These are phyloP conservation scores for Lachancea thermotolerans DNA, from an alignment of 805 yeast species.

Conservation along the genomic window DNA sequence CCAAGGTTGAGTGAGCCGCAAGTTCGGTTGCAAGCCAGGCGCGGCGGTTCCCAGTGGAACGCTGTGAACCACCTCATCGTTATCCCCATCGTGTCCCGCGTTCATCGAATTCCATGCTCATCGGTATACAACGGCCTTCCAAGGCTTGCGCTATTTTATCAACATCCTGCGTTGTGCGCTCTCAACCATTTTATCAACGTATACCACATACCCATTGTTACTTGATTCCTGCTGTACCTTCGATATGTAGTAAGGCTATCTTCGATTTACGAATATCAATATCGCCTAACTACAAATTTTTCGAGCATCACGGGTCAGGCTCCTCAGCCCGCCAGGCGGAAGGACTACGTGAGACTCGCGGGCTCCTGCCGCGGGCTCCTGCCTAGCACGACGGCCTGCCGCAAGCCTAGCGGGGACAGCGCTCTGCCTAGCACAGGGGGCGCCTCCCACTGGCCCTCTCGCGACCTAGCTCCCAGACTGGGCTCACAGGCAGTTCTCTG, in stretches of 20 bases:
- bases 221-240: conserved; percentile 30
- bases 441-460: too few species aligned
- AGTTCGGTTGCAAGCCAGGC: neutral
- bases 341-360: too few species aligned
- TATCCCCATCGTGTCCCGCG: too few species aligned
- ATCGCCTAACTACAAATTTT: neutral
- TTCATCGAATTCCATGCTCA: too few species aligned
- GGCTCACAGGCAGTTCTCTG: neutral
- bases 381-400: neutral
- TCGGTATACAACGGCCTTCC: too few species aligned
- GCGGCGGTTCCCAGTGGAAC: neutral
- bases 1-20: neutral
- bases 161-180: neutral
- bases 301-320: neutral
- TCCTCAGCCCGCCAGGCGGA: too few species aligned
- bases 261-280: neutral
- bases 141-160: too few species aligned
- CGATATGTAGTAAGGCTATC: neutral
- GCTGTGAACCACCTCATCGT: neutral
- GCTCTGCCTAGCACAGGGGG: too few species aligned
- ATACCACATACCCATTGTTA: conserved; percentile 38
- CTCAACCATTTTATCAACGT: neutral
- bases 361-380: neutral
- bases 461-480: too few species aligned
- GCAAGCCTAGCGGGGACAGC: too few species aligned